Conservation (phyloP, 768 basidiomycete genomes). For the Hypholoma fasciculare region DNA sequence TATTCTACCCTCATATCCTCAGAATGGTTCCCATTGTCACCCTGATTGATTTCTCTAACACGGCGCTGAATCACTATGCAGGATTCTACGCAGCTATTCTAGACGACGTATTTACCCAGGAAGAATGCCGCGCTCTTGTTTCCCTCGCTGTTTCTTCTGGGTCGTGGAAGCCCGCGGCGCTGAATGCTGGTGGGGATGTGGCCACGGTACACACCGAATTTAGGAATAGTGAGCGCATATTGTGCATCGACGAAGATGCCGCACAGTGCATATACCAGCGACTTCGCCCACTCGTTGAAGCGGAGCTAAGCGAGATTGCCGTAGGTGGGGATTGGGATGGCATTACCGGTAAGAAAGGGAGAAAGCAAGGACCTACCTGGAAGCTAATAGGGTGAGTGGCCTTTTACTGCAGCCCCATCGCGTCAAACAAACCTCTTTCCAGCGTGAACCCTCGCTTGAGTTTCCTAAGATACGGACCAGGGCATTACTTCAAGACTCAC, state of each 20-base stretch:
- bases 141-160: slow-evolving; percentile 25
- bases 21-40: slow-evolving; percentile 3
- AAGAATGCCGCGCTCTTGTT: slow-evolving; percentile 34
- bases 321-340: slow-evolving; percentile 30
- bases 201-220: slow-evolving; percentile 30
- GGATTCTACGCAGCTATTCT: slow-evolving; percentile 36
- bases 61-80: slow-evolving; percentile 28
- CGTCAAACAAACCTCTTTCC: not conserved
- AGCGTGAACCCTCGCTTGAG: slow-evolving; percentile 40
- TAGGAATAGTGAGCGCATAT: slow-evolving; percentile 36
- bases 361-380: slow-evolving; percentile 32
- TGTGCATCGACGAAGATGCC: slow-evolving; percentile 27
- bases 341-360: slow-evolving; percentile 29
- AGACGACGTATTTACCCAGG: slow-evolving; percentile 35
- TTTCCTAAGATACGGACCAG: slow-evolving; percentile 43
- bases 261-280: slow-evolving; percentile 31
- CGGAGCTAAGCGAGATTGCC: slow-evolving; percentile 27
- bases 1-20: not conserved
- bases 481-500: slow-evolving; percentile 41
- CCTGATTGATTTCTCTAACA: slow-evolving; percentile 29
- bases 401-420: not conserved
- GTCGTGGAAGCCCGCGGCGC: slow-evolving; percentile 32
- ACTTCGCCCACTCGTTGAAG: slow-evolving; percentile 31
- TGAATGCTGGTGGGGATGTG: slow-evolving; percentile 21
- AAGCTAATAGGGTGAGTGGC: slow-evolving; percentile 31